Evolutionary conservation across 2,329 filamentous ascomycete genomes (phyloP), one percentile per base, ranked within the genome.

Genomic region (Phyllosticta ampelicida): DNA sequence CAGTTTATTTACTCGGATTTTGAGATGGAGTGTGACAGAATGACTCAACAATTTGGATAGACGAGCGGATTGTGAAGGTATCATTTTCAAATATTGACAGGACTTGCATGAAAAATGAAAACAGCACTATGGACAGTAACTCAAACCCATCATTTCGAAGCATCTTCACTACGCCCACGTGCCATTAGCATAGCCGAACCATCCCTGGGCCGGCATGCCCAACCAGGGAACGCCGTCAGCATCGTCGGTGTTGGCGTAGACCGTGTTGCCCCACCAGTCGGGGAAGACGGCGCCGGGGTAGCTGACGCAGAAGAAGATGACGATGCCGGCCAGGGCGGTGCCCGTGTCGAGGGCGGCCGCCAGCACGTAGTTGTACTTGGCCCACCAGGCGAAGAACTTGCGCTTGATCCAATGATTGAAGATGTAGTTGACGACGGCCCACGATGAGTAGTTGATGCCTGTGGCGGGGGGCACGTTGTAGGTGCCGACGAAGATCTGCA

Each of bases 311-410:
- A 58, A 70, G 59, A 71, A 71, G 21, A 71, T 71, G 26, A 70
- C 54, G 8, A 70, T 62, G 0, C 67, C 70, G 1, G 65, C 67
- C 3, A 71, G 58, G 0, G 69, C 68, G 1, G 69, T 71, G 5
- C 69, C 69, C 0, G 69, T 71, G 58, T 71, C 69, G 65, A 71
- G 69, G 0, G 67, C 67, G 10, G 67, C 67, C 30, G 68, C 66
- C 18, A 67, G 53, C 4, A 70, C 78, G 68, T 89, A 90, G 74
- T 90, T 89, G 74, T 88, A 90, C 69, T 85, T 83, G 70, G 86
- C 75, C 86, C 86, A 90, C 86, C 86, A 89, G 3, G 30, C 71
- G 80, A 54, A 58, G 29, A 58, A 58, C 18, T 36, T 50, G n/a
- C 13, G 20, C 5, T 44, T 58, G 67, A 89, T 80, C 64, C 77